Evolutionary conservation across 1,139 yeast genomes (phyloP).

Genomic region (Hyphopichia burtonii): DNA sequence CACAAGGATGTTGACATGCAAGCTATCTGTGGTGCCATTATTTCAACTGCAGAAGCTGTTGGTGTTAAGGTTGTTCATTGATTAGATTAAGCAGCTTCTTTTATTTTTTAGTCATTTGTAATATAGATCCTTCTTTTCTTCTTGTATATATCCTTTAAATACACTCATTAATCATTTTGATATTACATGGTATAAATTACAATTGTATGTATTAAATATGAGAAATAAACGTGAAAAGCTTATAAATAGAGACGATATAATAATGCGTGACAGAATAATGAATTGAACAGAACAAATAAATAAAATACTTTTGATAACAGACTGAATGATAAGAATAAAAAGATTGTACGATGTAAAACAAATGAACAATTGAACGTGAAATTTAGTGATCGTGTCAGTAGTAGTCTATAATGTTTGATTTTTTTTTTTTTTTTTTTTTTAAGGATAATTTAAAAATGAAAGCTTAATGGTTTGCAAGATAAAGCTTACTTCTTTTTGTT

Average conservation of each 20-base stretch:
- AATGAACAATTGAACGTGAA: too few relatives aligned
- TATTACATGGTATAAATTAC: background rate
- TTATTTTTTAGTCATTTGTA: background rate
- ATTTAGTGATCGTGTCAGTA: too few relatives aligned
- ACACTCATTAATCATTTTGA: background rate
- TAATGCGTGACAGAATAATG: background rate
- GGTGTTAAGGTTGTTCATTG: constrained; percentile 81
- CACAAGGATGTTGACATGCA: constrained; percentile 71
- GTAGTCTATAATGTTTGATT: background rate
- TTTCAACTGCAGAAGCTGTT: constrained; percentile 84
- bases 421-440: background rate
- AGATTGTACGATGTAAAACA: background rate
- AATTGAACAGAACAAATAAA: background rate
- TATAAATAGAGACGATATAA: background rate
- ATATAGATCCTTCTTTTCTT: background rate
- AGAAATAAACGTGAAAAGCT: background rate
- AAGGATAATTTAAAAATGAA: background rate
- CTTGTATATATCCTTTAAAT: background rate
- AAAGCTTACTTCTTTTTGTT: constrained; percentile 51
- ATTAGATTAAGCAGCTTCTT: constrained; percentile 4
- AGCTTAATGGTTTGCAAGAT: background rate
- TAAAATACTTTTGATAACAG: background rate
- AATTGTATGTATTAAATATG: background rate
- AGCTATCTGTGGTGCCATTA: constrained; percentile 75
- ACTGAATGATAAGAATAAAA: background rate